A percentile compares a stretch with the other conserved stretches of the same genome.
phyloP scores from a whole-genome alignment of 441 rosid genomes.

The Eutrema salsugineum region DNA sequence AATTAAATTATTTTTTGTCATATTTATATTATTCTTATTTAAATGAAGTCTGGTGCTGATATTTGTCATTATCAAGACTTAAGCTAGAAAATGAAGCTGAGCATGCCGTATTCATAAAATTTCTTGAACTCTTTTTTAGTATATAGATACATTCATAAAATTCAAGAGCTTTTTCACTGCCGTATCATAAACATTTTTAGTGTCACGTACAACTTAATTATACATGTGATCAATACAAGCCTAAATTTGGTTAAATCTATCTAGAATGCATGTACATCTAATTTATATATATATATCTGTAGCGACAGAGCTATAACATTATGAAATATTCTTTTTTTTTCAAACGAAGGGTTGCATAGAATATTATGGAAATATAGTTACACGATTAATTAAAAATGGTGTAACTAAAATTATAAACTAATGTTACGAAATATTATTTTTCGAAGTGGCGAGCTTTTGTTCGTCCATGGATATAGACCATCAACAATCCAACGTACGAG shows the following conservation, averaged over 20 bases:
- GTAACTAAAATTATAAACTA: no score
- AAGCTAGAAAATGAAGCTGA: background rate
- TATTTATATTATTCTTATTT: background rate
- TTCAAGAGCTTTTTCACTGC: background rate
- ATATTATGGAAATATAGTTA: background rate
- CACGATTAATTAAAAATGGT: background rate
- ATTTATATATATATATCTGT: no score
- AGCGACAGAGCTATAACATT: no score
- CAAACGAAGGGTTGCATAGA: background rate
- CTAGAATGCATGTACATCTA: background rate
- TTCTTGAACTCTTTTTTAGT: no score
- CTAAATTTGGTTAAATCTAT: background rate
- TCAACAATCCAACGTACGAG: no score
- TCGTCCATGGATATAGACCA: no score
- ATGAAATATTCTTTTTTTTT: no score
- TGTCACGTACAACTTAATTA: background rate
- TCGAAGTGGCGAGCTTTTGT: no score
- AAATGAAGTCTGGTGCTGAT: background rate
- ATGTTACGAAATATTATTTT: background rate
- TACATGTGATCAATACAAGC: background rate
- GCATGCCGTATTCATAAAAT: no score
- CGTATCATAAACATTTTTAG: background rate
- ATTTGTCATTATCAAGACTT: background rate
- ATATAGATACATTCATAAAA: background rate
- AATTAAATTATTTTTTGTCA: background rate